Base-by-base conservation (phyloP, 1,284 basidiomycete genomes). In the Quambalaria eucalypti region DNA sequence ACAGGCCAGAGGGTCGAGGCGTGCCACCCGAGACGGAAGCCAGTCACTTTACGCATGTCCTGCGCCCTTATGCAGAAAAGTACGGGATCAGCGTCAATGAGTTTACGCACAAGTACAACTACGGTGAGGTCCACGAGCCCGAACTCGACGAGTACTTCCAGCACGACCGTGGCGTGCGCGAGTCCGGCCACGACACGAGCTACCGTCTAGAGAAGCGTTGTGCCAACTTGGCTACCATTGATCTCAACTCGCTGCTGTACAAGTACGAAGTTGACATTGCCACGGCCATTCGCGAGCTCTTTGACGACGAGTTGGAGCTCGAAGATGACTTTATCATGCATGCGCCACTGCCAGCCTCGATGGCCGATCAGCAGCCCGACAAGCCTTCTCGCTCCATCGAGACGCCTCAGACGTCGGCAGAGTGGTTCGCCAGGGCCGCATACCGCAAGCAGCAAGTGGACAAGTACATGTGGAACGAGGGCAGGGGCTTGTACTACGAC, bases 21-120 rank as follows among this genome's bases (percentile, higher is more conserved):
- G 95, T 98, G 51, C 92, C 91, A 16, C 95, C 93, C 0, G 93
- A 98, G 80, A 98, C 93, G 0, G 93, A 98, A 77, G 91, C 95
- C 2, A 87, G 87, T 8, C 93, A 98, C 78, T 98, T 98, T 76
- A 97, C 91, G 2, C 90, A 95, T 76, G 87, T 98, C 68, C 83
- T 98, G 48, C 88, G 95, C 76, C 93, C 93, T 4, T 97, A 85
- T 73, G 95, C 93, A 30, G 82, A 82, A 54, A 93, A 95, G 79
- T 85, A 92, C 65, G 89, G 91, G 4, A 82, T 96, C 56, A 93
- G 90, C n/a, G 85, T 98, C 62, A 85, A 91, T 74, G 95, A 98
- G 78, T 98, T 95, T 79, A 93, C 88, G 76, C 90, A 95, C 78
- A 87, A 86, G 74, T 98, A 98, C 80, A 95, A 92, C 76, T 82